These are phyloP conservation scores for Sicyos baderoa DNA, from an alignment of 306 rosid species.

Conservation along the genomic window DNA sequence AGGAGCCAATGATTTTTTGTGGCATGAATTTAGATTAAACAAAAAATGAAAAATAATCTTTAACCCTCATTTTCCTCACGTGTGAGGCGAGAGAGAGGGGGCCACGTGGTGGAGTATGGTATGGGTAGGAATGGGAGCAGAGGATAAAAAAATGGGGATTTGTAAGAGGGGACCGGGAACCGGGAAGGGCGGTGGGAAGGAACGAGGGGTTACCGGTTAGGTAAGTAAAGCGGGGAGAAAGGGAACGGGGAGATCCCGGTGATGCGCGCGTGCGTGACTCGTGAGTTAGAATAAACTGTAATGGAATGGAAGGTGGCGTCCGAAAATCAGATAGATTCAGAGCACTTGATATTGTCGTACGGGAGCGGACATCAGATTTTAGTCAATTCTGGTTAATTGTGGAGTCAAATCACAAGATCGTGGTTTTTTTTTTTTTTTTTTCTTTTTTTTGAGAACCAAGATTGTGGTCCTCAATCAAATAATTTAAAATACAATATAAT, in stretches of 20 bases:
- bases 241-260: slow-evolving; percentile 18
- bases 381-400: slow-evolving; percentile 19
- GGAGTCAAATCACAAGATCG: slow-evolving; percentile 16
- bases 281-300: slow-evolving; percentile 2
- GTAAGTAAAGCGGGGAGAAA: slow-evolving; percentile 9
- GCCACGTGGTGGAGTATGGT: not conserved
- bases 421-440: too few species aligned
- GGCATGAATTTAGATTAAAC: too few species aligned
- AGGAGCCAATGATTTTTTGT: too few species aligned
- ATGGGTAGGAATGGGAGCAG: not conserved
- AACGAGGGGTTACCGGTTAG: slow-evolving; percentile 11
- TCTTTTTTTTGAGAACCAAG: too few species aligned
- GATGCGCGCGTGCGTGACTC: slow-evolving; percentile 11
- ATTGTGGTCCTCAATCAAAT: not conserved
- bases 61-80: too few species aligned
- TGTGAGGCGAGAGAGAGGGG: not conserved
- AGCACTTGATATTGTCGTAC: slow-evolving; percentile 22
- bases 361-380: slow-evolving; percentile 19
- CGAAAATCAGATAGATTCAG: slow-evolving; percentile 22
- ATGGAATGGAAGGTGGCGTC: slow-evolving; percentile 14
- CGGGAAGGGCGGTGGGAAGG: not conserved
- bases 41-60: too few species aligned
- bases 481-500: too few species aligned
- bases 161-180: not conserved
- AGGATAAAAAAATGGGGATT: not conserved